phyloP scores from a whole-genome alignment of 202 grass and related monocot species.

The Hordeum pubiflorum region DNA sequence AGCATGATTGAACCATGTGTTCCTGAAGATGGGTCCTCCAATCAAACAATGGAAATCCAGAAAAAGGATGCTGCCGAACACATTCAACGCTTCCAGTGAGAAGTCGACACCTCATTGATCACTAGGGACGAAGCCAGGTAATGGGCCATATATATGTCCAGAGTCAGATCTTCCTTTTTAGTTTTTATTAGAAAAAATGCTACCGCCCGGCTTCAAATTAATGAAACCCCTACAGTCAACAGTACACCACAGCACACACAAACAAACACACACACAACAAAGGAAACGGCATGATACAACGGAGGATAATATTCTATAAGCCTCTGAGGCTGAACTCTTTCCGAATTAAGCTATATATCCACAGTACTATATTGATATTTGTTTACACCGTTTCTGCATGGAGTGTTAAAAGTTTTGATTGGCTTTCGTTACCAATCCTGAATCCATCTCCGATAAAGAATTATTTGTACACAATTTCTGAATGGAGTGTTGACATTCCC shows the following conservation, averaged over 20 bases:
- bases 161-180: not conserved
- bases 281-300: not conserved
- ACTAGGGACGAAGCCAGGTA: not conserved
- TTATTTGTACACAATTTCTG: not conserved
- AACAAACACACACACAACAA: too few species aligned
- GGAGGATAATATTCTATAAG: not conserved
- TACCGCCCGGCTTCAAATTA: too few species aligned
- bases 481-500: not conserved
- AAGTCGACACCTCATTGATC: not conserved
- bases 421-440: not conserved
- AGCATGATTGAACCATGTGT: constrained; percentile 18
- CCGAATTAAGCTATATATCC: not conserved
- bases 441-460: not conserved
- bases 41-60: not conserved
- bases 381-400: not conserved
- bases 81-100: not conserved
- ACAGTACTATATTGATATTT: not conserved
- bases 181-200: too few species aligned
- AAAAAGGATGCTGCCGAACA: not conserved
- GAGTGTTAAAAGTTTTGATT: not conserved
- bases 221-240: too few species aligned
- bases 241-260: too few species aligned
- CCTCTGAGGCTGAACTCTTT: not conserved
- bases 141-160: not conserved
- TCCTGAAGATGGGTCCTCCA: not conserved